Evolutionary conservation across 192 early-diverging fungal genomes (phyloP).

Genomic region (Coemansia sp.): DNA sequence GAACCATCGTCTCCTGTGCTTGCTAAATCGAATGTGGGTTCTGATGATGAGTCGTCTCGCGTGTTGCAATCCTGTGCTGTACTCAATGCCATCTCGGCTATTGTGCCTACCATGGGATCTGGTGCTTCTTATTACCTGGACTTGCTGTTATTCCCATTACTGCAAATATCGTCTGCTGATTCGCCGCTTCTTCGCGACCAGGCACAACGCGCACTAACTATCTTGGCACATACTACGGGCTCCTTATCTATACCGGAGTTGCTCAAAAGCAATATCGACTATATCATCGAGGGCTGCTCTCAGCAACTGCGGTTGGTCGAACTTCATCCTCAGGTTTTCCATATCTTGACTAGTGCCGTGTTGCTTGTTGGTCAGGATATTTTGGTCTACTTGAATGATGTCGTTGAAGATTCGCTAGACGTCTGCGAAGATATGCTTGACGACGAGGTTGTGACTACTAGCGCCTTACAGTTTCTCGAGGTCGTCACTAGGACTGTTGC

Average conservation of each 20-base stretch:
- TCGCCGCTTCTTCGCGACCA: constrained; percentile 25
- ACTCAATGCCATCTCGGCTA: constrained; percentile 23
- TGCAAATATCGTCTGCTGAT: constrained; percentile 21
- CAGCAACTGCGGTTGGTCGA: constrained; percentile 39
- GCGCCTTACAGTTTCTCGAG: constrained; percentile 38
- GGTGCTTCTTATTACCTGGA: constrained; percentile 40
- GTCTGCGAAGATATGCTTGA: constrained; percentile 35
- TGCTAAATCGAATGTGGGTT: background rate
- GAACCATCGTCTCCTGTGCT: background rate
- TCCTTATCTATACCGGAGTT: constrained; percentile 16
- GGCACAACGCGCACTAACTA: constrained; percentile 17
- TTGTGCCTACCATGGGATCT: constrained; percentile 24
- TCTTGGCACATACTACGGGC: constrained; percentile 22
- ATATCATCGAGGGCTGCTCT: constrained; percentile 50
- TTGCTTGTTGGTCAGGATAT: constrained; percentile 31
- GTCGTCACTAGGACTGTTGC: constrained; percentile 32
- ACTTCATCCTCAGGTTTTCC: constrained; percentile 32
- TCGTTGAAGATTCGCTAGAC: constrained; percentile 51
- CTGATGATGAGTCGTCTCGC: background rate
- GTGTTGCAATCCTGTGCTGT: constrained; percentile 24
- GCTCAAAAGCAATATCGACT: constrained; percentile 44
- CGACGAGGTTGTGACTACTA: background rate
- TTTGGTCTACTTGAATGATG: constrained; percentile 47
- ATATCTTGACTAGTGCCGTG: constrained; percentile 31
- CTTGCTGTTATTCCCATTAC: constrained; percentile 42